Percentiles rank a stretch among this genome's conserved stretches.
phyloP scores from a whole-genome alignment of 176 grass and related monocot genomes.

The Dendrocalamus sinicus region DNA sequence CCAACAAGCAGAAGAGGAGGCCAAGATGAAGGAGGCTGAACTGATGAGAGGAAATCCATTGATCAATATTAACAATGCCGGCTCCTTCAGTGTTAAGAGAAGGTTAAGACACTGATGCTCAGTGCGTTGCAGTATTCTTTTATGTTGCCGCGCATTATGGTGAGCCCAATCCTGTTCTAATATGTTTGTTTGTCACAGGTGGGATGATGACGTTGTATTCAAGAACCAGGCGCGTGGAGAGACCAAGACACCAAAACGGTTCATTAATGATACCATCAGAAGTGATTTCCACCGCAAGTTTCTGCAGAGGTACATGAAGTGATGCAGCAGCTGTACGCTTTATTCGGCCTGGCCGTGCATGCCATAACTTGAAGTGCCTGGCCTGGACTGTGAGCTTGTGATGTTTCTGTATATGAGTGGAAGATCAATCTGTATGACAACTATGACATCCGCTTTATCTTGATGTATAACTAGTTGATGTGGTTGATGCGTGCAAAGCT shows the following conservation, averaged over 20 bases:
- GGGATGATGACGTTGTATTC: constrained; percentile 95
- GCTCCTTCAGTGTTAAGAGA: constrained; percentile 90
- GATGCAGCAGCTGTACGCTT: constrained; percentile 20
- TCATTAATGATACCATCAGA: constrained; percentile 95
- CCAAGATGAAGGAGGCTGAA: constrained; percentile 89
- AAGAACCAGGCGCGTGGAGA: constrained; percentile 93
- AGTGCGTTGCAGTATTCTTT: background rate
- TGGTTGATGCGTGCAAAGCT: background rate
- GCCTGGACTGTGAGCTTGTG: background rate
- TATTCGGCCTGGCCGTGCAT: background rate
- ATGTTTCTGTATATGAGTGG: constrained; percentile 29
- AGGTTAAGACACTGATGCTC: constrained; percentile 45
- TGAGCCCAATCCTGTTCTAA: constrained; percentile 4
- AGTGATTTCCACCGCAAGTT: constrained; percentile 98
- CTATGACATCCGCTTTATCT: background rate
- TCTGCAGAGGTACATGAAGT: constrained; percentile 98
- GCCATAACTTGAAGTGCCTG: background rate
- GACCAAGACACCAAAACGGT: constrained; percentile 83
- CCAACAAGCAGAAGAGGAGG: constrained; percentile 82
- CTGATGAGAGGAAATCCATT: constrained; percentile 85
- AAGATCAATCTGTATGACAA: constrained; percentile 23
- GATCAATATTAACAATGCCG: constrained; percentile 81
- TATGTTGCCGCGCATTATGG: background rate
- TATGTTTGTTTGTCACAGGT: constrained; percentile 45
- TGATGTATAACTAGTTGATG: background rate